phyloP scores from a whole-genome alignment of 2,329 filamentous ascomycete genomes.

The Aspergillus udagawae region DNA sequence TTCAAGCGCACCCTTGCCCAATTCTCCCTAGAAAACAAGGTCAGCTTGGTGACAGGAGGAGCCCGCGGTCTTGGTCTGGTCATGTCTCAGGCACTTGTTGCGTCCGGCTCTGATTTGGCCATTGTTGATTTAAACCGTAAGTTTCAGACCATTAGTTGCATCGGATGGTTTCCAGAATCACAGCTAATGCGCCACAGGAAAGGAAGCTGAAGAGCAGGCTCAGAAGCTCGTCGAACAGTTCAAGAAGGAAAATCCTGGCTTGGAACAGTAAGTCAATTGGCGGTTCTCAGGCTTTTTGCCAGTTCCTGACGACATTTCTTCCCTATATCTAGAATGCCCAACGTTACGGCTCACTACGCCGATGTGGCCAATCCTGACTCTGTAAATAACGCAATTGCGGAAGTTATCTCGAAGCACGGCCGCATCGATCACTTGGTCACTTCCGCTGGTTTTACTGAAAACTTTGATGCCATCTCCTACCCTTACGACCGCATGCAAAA shows the following conservation, averaged over 20 bases:
- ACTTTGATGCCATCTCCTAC: conserved; percentile 88
- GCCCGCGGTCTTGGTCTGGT: conserved; percentile 84
- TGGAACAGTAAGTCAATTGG: conserved; percentile 53
- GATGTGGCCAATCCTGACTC: conserved; percentile 79
- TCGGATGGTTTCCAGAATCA: not conserved
- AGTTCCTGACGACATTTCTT: not conserved
- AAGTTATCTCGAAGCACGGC: conserved; percentile 67
- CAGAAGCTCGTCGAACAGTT: conserved; percentile 70
- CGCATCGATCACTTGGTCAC: conserved; percentile 90
- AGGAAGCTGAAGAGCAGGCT: conserved; percentile 77
- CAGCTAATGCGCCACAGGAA: conserved; percentile 52
- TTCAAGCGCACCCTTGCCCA: conserved; percentile 79
- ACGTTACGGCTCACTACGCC: conserved; percentile 83
- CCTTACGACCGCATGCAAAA: conserved; percentile 87
- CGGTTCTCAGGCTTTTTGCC: not conserved
- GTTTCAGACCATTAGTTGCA: conserved; percentile 26
- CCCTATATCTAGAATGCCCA: conserved; percentile 57
- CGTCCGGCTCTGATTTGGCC: conserved; percentile 81
- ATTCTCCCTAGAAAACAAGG: conserved; percentile 81
- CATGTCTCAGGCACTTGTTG: conserved; percentile 87
- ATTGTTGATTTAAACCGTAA: conserved; percentile 90
- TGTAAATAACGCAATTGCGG: conserved; percentile 68
- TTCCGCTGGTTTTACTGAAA: conserved; percentile 94
- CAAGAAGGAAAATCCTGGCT: conserved; percentile 71
- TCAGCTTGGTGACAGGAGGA: conserved; percentile 83